Base-by-base conservation (phyloP, 2,329 filamentous ascomycete species). In the Cordyceps cicadae region DNA sequence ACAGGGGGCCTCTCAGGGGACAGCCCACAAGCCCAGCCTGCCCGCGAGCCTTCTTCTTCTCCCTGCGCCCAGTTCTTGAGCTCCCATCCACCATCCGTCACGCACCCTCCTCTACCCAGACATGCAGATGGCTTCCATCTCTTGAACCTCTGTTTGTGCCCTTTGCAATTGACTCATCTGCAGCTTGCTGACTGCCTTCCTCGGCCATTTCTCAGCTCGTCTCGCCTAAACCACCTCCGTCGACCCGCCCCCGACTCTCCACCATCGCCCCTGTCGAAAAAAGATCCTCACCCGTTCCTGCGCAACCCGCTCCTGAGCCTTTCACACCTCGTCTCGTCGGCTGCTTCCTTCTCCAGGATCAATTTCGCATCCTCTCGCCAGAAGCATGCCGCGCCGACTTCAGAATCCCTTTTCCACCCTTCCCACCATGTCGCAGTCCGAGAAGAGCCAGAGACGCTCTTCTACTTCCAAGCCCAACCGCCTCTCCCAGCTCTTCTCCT, bases 401-500 rank as follows among this genome's bases (percentile, higher is more conserved):
- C 72, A 77, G 65, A 84, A 84, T 67, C 81, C 80, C 62, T 85
- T 85, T 70, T 75, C 75, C 62, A 77, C 77, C 69, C 78, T 76
- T 72, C 77, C 73, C 71, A 80, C 70, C 68, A 77, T 77, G 74
- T 68, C 75, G 66, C 70, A 70, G 64, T 70, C 74, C 64, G 81
- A 83, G 71, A 81, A 77, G 74, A 69, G 73, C 67, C 80, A 84
- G 72, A 79, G 83, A 71, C 79, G 83, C 71, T 77, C 80, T 59
- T 87, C 85, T 49, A 79, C 80, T 66, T 84, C 83, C 68, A 91
- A 89, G 75, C 82, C 84, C 71, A 92, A 87, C 74, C 88, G 89
- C 70, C 84, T 96, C 67, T 85, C 86, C 66, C 87, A 92, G 70
- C 85, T 96, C 76, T 96, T 96, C 75, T 90, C 89, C 62, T 85